Percentiles rank a stretch among this genome's conserved stretches.
Conservation (phyloP, 2,329 filamentous ascomycete species). For the Pochonia chlamydosporia region DNA sequence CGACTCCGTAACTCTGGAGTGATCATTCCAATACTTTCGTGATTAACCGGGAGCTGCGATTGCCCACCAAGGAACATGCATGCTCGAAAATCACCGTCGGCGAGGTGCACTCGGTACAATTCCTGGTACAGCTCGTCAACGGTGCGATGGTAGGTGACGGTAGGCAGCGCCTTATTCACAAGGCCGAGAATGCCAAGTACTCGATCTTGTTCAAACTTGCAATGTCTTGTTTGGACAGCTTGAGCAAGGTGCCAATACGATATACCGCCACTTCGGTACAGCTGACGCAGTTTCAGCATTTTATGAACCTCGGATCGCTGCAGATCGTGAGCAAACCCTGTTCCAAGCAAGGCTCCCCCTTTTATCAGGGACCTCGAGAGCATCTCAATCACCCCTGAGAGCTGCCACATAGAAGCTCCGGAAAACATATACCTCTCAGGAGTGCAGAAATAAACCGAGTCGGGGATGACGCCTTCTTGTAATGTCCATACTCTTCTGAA, state of each 20-base stretch:
- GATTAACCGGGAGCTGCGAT: not conserved
- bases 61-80: not conserved
- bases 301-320: not conserved
- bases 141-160: not conserved
- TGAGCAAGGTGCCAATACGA: not conserved
- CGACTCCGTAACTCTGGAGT: not conserved
- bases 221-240: not conserved
- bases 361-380: not conserved
- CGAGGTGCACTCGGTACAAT: not conserved
- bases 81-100: not conserved
- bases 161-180: not conserved
- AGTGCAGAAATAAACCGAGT: not conserved
- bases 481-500: not conserved
- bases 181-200: not conserved
- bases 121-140: not conserved
- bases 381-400: not conserved
- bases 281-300: not conserved
- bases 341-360: not conserved
- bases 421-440: not conserved
- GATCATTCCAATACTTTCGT: not conserved
- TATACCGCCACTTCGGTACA: not conserved
- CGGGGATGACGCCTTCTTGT: not conserved
- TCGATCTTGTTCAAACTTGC: not conserved
- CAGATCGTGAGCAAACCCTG: not conserved
- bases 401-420: not conserved